Evolutionary conservation across 352 stramenopile species (phyloP), one percentile per base, ranked within the genome.

Genomic region (Plasmopara muralis): DNA sequence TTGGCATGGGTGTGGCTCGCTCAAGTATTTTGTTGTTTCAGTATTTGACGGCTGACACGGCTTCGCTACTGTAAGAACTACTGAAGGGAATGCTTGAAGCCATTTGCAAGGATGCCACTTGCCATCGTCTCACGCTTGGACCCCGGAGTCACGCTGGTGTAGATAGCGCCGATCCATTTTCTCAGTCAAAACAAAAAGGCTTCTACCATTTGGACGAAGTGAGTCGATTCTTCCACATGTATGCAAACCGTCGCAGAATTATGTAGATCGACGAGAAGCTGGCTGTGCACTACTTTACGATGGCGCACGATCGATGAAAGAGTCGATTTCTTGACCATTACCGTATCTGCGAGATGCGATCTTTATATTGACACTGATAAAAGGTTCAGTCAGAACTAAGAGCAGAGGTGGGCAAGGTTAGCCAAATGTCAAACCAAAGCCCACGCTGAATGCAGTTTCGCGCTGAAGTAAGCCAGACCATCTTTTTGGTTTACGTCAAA

Each of bases 171-270:
- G 82, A 92, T 37, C 82, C 82, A 35, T 92, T 89, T 50, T 78
- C 78, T 9, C 54, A 66, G 52, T 84, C 77, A 15, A 92, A 92
- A 68, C 78, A 89, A 25, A 89, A 89, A 51, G 89, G 82, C 56
- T 92, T 89, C 50, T 88, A 81, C 50, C 78, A 89, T 60, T 50
- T 92, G 43, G 77, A 89, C 44, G 78, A 92, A 61, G 83, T 92
- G 59, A 87, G 73, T 43, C 78, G 82, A 42, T 92, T 89, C 73
- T 83, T 92, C 66, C 82, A 89, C 62, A 62, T 87, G 58, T 92
- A 85, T 64, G 39, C 52, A 16, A 81, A 87, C 43, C 78, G 79
- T 46, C 67, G 72, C 37, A 61, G 68, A 48, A 62, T 83, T 41
- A 68, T 75, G 15, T 61, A 67, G 44, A 31, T 89, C n/a, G 69